phyloP scores from a whole-genome alignment of 371 early-diverging fungal species.

The Mucor racemosus region DNA sequence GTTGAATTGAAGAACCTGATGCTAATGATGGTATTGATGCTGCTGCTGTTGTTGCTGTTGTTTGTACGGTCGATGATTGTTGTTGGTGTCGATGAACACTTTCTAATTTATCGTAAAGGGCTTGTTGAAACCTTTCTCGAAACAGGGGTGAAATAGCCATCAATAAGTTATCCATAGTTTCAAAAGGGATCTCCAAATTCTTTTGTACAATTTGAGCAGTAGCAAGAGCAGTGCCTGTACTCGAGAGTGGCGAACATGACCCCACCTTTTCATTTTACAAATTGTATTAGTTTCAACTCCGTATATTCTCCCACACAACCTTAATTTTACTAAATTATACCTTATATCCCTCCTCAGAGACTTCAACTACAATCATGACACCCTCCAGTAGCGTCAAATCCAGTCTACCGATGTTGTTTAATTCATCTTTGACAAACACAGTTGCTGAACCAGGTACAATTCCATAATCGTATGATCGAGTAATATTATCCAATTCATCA shows the following conservation, averaged over 20 bases:
- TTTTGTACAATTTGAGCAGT: constrained; percentile 33
- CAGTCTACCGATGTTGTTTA: constrained; percentile 35
- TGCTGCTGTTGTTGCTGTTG: neutral
- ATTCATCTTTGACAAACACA: constrained; percentile 44
- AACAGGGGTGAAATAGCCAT: constrained; percentile 50
- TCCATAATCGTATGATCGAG: constrained; percentile 46
- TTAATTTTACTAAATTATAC: constrained; percentile 22
- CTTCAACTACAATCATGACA: constrained; percentile 46
- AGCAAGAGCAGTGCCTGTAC: constrained; percentile 20
- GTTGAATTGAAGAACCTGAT: neutral
- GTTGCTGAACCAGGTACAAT: constrained; percentile 55
- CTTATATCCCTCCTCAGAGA: constrained; percentile 42
- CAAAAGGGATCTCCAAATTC: constrained; percentile 35
- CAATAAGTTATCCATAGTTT: constrained; percentile 45
- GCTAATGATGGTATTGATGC: neutral
- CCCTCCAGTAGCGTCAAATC: constrained; percentile 49
- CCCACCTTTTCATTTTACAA: constrained; percentile 25
- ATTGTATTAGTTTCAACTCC: neutral
- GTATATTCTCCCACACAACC: constrained; percentile 7
- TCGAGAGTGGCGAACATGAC: constrained; percentile 39
- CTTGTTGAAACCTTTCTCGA: constrained; percentile 41
- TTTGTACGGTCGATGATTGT: constrained; percentile 2
- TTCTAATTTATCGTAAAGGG: constrained; percentile 35
- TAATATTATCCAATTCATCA: constrained; percentile 29
- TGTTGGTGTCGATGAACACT: constrained; percentile 30